Base-by-base conservation (phyloP, 2,329 filamentous ascomycete species). In the Trichoderma polysporum region DNA sequence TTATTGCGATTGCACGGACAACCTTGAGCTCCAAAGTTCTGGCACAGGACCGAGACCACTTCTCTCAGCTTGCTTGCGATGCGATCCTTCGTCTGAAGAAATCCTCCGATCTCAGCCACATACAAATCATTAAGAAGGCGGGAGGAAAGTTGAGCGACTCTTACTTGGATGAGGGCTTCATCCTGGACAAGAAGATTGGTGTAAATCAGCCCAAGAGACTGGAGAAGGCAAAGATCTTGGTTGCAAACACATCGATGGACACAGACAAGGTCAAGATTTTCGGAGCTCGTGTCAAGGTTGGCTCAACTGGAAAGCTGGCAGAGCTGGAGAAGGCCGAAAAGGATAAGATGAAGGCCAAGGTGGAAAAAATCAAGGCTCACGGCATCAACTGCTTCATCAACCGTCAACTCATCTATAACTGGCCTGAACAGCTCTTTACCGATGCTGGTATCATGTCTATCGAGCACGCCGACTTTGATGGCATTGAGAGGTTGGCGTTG, bases 241-340 rank as follows among this genome's bases (percentile, higher is more conserved):
- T 99, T 25, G 95, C 95, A 70, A 99, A 99, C 83, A 99, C 95
- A 10, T 91, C 94, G 13, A 99, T 99, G 95, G 95, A 99, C 81
- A 99, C 95, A 39, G 95, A 99, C 83, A 99, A 99, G 86, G 92
- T 99, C 83, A 99, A 99, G 87, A 98, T 99, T 75, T 99, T 99
- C 75, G 95, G 95, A 70, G 95, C 95, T 17, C 89, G 94, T 68
- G 93, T 99, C 75, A 98, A 98, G 86, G 95, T 99, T 68, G 91
- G 92, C 73, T 94, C 93, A 35, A 99, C 95, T 3, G 93, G 93
- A 78, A 97, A 98, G 85, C 87, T 99, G 58, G 95, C 95, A n/a
- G 95, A 99, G 75, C 85, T 99, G 64, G 95, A 99, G 81, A 97
- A 96, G 86, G 95, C 95, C 6, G 95, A 98, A 84, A 91, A 93